A percentile compares a stretch with the other conserved stretches of the same genome.
phyloP scores from a whole-genome alignment of 139 green algal species.

The Tetraselmis chui region DNA sequence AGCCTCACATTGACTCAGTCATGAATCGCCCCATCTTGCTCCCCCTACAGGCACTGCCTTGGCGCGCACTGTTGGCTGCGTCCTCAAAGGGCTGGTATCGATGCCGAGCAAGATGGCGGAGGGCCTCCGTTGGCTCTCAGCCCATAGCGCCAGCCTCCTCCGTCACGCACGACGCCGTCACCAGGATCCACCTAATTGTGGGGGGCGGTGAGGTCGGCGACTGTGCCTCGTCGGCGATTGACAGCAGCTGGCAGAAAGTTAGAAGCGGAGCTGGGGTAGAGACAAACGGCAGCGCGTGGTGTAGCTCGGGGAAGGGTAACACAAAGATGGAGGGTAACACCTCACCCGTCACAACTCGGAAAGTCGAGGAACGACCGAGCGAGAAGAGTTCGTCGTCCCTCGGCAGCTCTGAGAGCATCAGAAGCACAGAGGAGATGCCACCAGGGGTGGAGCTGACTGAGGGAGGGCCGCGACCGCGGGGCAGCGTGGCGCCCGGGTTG shows the following conservation, averaged over 20 bases:
- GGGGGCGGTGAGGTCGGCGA: background rate
- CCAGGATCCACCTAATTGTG: background rate
- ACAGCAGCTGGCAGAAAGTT: background rate
- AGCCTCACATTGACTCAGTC: too few species aligned
- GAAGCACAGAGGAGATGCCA: background rate
- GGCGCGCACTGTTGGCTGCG: background rate
- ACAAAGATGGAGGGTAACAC: background rate
- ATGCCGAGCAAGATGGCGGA: too few species aligned
- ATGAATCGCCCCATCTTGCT: background rate
- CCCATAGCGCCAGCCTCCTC: background rate
- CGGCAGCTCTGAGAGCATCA: too few species aligned
- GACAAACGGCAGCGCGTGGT: background rate
- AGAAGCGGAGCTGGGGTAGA: background rate
- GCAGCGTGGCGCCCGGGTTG: background rate
- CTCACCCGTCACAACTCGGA: too few species aligned
- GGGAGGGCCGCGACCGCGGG: background rate
- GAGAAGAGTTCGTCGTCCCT: too few species aligned
- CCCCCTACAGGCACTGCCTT: background rate
- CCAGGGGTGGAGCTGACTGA: background rate
- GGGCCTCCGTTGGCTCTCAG: too few species aligned
- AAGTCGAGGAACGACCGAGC: too few species aligned
- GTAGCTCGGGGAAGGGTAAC: background rate
- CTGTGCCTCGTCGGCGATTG: background rate
- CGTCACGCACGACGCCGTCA: background rate
- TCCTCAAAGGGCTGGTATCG: too few species aligned